Evolutionary conservation across 169 alveolate genomes (phyloP).

Genomic region (Plasmodium adleri): DNA sequence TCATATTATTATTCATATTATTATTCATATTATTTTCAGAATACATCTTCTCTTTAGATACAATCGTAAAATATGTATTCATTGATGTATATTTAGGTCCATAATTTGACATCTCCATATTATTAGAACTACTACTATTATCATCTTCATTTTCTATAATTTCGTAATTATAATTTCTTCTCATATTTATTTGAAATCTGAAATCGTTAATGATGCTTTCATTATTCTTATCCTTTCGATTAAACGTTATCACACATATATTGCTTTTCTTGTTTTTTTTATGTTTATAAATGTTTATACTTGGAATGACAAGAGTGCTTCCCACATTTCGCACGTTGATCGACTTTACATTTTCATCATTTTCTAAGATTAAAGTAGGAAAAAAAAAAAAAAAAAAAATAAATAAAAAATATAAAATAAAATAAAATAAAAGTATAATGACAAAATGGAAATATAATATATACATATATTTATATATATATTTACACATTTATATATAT

Average conservation of each 20-base stretch:
- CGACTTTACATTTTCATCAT: slow-evolving; percentile 15
- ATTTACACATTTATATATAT: background rate
- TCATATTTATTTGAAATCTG: slow-evolving; percentile 47
- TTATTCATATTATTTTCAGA: background rate
- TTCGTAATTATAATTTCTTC: slow-evolving; percentile 25
- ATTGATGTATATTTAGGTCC: slow-evolving; percentile 17
- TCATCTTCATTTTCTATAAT: slow-evolving; percentile 9
- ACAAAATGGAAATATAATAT: background rate
- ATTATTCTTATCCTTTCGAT: slow-evolving; percentile 24
- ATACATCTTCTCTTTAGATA: slow-evolving; percentile 8
- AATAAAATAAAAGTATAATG: background rate
- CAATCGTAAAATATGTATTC: slow-evolving; percentile 23
- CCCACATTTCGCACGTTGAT: slow-evolving; percentile 37
- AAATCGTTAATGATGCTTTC: slow-evolving; percentile 46
- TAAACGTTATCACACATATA: slow-evolving; percentile 33
- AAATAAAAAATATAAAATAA: background rate
- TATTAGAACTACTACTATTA: slow-evolving; percentile 19
- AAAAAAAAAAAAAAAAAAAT: background rate
- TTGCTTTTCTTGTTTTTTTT: slow-evolving; percentile 23
- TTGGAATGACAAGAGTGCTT: slow-evolving; percentile 28
- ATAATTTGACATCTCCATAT: slow-evolving; percentile 6
- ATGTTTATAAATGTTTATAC: slow-evolving; percentile 21
- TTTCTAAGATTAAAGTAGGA: background rate
- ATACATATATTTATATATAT: background rate
- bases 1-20: background rate